Percentiles rank a stretch among this genome's conserved stretches.
Conservation (phyloP, 2,329 filamentous ascomycete genomes). For the Verticillium zaregamsianum region DNA sequence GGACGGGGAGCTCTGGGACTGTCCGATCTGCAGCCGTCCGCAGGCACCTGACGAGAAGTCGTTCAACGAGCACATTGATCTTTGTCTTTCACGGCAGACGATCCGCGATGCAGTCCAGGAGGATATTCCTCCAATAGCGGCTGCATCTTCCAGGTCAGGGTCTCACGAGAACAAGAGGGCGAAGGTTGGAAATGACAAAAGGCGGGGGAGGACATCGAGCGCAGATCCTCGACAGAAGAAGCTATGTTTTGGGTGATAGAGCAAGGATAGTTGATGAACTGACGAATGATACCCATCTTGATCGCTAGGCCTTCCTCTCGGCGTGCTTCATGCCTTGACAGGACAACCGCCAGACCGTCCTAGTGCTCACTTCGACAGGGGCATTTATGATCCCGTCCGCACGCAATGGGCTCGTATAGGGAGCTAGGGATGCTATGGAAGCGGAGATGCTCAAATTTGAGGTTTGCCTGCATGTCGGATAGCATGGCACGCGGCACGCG, state of each 20-base stretch:
- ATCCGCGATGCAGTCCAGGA: conserved; percentile 78
- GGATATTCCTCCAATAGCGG: conserved; percentile 22
- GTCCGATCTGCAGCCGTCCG: conserved; percentile 78
- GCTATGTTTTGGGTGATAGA: conserved; percentile 43
- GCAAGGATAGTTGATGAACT: background rate
- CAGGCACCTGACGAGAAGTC: conserved; percentile 69
- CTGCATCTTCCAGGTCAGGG: conserved; percentile 11
- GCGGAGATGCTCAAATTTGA: background rate
- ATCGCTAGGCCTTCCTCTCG: background rate
- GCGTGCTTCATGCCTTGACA: background rate
- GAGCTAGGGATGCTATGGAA: background rate
- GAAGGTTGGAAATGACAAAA: conserved; percentile 28
- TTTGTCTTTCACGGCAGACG: conserved; percentile 79
- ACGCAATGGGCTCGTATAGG: background rate
- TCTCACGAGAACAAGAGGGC: conserved; percentile 33
- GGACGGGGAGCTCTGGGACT: conserved; percentile 60
- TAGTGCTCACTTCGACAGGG: background rate
- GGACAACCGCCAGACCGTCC: background rate
- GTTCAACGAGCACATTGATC: conserved; percentile 92
- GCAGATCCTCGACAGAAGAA: conserved; percentile 46
- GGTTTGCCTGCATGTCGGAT: background rate
- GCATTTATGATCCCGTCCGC: no score
- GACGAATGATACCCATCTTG: conserved; percentile 6
- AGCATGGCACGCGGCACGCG: background rate
- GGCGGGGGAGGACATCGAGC: conserved; percentile 27